A percentile compares a stretch with the other conserved stretches of the same genome.
These are phyloP conservation scores for Nicotiana otophora DNA, from an alignment of 257 asterid species.

Conservation along the genomic window DNA sequence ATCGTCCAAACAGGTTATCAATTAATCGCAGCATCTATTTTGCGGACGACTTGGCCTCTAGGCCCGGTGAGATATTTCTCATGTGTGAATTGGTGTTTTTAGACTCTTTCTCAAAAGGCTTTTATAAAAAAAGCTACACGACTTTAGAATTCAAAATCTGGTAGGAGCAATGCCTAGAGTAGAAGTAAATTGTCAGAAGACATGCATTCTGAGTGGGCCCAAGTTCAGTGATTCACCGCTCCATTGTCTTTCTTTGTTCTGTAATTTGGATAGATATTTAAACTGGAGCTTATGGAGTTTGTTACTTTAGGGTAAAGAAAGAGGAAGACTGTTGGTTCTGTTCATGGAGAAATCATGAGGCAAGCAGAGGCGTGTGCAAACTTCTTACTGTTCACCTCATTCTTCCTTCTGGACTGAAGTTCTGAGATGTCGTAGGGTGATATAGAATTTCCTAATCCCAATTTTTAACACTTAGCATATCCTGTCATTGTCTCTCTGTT, in stretches of 20 bases:
- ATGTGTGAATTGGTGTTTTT: neutral
- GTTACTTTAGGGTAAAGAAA: neutral
- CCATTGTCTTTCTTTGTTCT: neutral
- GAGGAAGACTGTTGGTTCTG: neutral
- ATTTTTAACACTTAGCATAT: neutral
- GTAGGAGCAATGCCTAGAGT: neutral
- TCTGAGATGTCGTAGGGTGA: slow-evolving; percentile 4
- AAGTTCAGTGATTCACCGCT: neutral
- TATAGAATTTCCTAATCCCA: neutral
- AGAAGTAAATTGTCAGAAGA: neutral
- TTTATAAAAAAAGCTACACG: neutral
- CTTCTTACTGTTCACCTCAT: neutral
- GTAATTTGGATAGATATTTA: neutral
- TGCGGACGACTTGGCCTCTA: neutral
- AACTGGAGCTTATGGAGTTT: neutral
- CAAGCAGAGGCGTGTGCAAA: neutral
- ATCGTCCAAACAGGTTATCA: neutral
- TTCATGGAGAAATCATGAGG: slow-evolving; percentile 5
- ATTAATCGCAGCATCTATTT: neutral
- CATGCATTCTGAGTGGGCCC: neutral
- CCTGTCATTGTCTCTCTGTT: neutral
- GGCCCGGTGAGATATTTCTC: neutral
- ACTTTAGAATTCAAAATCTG: neutral
- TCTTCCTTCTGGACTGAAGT: neutral
- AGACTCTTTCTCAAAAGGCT: neutral